Conservation (phyloP, 768 basidiomycete genomes). For the Lentinula guzmanii region DNA sequence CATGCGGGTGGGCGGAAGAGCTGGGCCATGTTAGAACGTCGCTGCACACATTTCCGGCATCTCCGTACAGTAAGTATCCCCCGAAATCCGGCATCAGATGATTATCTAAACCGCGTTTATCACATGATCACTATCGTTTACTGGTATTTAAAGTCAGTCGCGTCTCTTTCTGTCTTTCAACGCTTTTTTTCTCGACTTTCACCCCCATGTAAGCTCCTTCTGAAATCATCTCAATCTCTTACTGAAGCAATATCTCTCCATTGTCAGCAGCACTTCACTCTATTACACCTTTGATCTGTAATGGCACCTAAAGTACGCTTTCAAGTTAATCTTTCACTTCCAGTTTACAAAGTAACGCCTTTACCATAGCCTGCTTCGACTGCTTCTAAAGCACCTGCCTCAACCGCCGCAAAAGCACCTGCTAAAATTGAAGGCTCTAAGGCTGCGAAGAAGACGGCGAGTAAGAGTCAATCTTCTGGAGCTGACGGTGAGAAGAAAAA, state of each 20-base stretch:
- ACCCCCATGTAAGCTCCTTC: not conserved
- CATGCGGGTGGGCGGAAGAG: not conserved
- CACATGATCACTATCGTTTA: not conserved
- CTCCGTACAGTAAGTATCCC: not conserved
- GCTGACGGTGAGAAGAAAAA: constrained; percentile 73
- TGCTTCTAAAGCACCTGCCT: constrained; percentile 67
- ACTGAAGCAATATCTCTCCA: not conserved
- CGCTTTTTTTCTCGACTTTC: not conserved
- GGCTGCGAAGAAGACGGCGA: constrained; percentile 57
- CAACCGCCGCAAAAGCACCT: constrained; percentile 59
- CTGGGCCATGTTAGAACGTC: not conserved
- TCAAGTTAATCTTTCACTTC: not conserved
- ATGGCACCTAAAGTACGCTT: constrained; percentile 8
- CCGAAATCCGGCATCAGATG: not conserved
- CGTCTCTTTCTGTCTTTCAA: not conserved
- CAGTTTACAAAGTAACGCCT: not conserved
- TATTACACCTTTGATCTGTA: not conserved
- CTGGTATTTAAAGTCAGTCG: not conserved
- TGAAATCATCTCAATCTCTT: not conserved
- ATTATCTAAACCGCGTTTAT: not conserved
- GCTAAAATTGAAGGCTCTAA: constrained; percentile 39
- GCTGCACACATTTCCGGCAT: not conserved
- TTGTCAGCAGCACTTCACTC: not conserved
- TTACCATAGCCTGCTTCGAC: constrained; percentile 54
- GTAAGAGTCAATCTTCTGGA: constrained; percentile 41